Conservation (phyloP, 768 basidiomycete genomes). For the Termitomyces sp. region DNA sequence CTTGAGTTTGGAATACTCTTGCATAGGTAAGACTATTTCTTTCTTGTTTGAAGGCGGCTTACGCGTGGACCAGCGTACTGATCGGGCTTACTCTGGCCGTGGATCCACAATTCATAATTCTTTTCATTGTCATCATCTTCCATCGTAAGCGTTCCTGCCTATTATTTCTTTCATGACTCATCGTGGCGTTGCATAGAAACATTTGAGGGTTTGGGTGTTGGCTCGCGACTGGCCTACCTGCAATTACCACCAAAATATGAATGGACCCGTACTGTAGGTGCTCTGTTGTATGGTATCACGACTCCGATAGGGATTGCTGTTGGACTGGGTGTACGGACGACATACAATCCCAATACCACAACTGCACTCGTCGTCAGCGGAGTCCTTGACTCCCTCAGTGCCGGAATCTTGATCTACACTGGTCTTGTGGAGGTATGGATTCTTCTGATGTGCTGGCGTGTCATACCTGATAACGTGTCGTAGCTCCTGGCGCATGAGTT, state of each 20-base stretch:
- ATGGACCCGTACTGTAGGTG: slow-evolving; percentile 58
- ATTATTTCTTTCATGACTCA: background rate
- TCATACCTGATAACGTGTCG: background rate
- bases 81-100: slow-evolving; percentile 91
- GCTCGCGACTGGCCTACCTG: slow-evolving; percentile 82
- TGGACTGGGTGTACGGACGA: slow-evolving; percentile 69
- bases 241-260: slow-evolving; percentile 51
- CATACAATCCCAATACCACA: slow-evolving; percentile 79
- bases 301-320: slow-evolving; percentile 88
- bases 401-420: slow-evolving; percentile 88
- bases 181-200: slow-evolving; percentile 51
- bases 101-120: slow-evolving; percentile 69
- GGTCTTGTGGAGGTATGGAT: slow-evolving; percentile 24
- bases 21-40: slow-evolving; percentile 50
- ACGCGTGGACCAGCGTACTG: slow-evolving; percentile 50
- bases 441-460: background rate
- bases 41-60: background rate
- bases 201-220: slow-evolving; percentile 93
- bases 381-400: slow-evolving; percentile 76
- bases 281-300: slow-evolving; percentile 65
- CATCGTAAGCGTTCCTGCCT: slow-evolving; percentile 63
- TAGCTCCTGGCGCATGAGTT: slow-evolving; percentile 93
- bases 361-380: slow-evolving; percentile 83
- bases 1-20: slow-evolving; percentile 92
- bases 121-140: slow-evolving; percentile 90